A percentile compares a stretch with the other conserved stretches of the same genome.
phyloP scores from a whole-genome alignment of 2,329 filamentous ascomycete species.

The Endothia cerciana region DNA sequence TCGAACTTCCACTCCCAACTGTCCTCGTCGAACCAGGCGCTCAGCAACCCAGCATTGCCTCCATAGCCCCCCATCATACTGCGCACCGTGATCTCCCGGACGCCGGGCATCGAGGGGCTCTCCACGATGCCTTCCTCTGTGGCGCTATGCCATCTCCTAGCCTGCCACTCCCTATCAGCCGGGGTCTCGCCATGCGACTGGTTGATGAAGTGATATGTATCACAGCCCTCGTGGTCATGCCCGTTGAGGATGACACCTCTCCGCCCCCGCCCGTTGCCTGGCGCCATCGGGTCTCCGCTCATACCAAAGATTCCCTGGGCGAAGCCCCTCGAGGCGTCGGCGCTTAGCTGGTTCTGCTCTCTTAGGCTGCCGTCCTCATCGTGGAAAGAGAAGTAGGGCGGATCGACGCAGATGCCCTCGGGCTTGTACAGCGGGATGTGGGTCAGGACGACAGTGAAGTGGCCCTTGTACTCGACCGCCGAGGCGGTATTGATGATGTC shows the following conservation, averaged over 20 bases:
- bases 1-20: slow-evolving; percentile 80
- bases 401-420: slow-evolving; percentile 80
- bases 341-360: slow-evolving; percentile 89
- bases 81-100: slow-evolving; percentile 89
- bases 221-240: slow-evolving; percentile 94
- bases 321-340: slow-evolving; percentile 72
- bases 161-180: slow-evolving; percentile 54
- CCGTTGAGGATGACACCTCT: slow-evolving; percentile 84
- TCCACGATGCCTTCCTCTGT: slow-evolving; percentile 45
- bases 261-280: slow-evolving; percentile 67
- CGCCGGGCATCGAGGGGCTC: slow-evolving; percentile 56
- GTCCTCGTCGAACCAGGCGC: slow-evolving; percentile 81
- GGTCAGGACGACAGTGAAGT: slow-evolving; percentile 84
- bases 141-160: slow-evolving; percentile 52
- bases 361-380: slow-evolving; percentile 69
- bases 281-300: slow-evolving; percentile 62
- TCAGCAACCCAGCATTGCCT: slow-evolving; percentile 89
- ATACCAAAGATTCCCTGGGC: slow-evolving; percentile 84
- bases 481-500: slow-evolving; percentile 64
- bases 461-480: slow-evolving; percentile 63
- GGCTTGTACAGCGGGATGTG: slow-evolving; percentile 91
- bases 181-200: slow-evolving; percentile 52
- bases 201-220: slow-evolving; percentile 82
- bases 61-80: slow-evolving; percentile 98
- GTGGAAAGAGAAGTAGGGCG: slow-evolving; percentile 82